Percentiles rank a stretch among this genome's conserved stretches.
Evolutionary conservation across 257 asterid genomes (phyloP).

Genomic region (Capsicum pubescens): DNA sequence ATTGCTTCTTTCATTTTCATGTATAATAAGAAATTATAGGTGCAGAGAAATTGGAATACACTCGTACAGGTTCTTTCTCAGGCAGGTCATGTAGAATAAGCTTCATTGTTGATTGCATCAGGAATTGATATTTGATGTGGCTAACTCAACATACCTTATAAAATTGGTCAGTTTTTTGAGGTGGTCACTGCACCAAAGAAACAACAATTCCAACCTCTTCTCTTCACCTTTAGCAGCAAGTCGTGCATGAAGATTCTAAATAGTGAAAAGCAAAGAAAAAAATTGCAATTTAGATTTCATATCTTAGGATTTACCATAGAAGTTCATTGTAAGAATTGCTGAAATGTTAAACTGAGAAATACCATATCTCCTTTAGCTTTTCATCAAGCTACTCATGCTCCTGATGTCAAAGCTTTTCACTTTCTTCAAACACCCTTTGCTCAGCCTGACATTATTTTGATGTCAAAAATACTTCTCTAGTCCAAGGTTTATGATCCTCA

Average conservation of each 20-base stretch:
- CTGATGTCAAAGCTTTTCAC: constrained; percentile 89
- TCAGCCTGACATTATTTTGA: constrained; percentile 67
- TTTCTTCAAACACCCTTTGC: constrained; percentile 91
- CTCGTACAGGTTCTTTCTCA: background rate
- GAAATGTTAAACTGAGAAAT: constrained; percentile 34
- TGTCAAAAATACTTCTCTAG: constrained; percentile 14
- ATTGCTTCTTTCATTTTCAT: too few species aligned
- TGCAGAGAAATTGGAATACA: background rate
- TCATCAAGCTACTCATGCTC: constrained; percentile 90
- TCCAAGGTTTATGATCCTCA: background rate
- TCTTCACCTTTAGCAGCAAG: constrained; percentile 98
- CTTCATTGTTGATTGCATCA: constrained; percentile 23
- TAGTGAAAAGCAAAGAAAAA: constrained; percentile 29
- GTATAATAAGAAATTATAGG: too few species aligned
- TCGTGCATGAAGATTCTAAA: constrained; percentile 89
- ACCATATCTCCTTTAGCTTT: constrained; percentile 94
- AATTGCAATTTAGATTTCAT: constrained; percentile 4
- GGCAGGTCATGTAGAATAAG: background rate
- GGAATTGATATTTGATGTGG: constrained; percentile 18
- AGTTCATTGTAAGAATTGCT: background rate
- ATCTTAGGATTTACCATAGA: background rate
- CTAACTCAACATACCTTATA: constrained; percentile 65
- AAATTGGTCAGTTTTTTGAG: constrained; percentile 95
- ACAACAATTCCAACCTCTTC: constrained; percentile 89
- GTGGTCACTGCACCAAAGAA: constrained; percentile 99